Base-by-base conservation (phyloP, 768 basidiomycete species). In the Sistotremastrum niveocremeum region DNA sequence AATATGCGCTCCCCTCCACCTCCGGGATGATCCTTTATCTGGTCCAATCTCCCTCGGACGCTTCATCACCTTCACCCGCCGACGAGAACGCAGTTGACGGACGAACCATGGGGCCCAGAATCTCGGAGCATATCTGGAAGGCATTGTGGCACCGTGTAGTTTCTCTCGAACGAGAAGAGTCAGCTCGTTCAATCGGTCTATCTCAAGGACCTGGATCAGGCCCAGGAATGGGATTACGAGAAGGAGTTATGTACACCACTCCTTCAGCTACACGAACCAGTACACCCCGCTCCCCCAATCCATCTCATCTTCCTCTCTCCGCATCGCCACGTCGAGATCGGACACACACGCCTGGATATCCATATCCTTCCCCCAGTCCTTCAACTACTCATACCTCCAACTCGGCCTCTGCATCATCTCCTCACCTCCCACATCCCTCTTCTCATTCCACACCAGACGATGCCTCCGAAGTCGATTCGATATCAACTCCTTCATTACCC, bases 1-100 rank as follows among this genome's bases (percentile, higher is more conserved):
- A 97, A 63, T 98, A 91, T 56, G 85, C 86, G 3, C 68, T 98
- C 11, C 93, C 93, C 1, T 88, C 82, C 53, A 87, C 85, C 0
- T 63, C 74, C 9, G 93, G 93, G 4, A 64, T 97, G 41, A 68
- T 86, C 38, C 69, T 97, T 2, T 97, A 91, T 61, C 76, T 97
- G 40, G 73, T 86, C 39, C 67, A 67, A 36, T 55, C 66, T 12
- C 51, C 63, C 32, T 41, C 51, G 2, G 32, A 12, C 6, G 47
- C 48, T 34, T 48, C 57, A 1, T 34, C 51, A 34, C 54, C 58
- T 45, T 51, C 47, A 53, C 45, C 50, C 51, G 37, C 49, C 41
- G 39, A 47, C 12, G 52, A 36, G 30, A 34, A 44, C 20, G 54
- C 37, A 41, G 63, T 63, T 28, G 58, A 64, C 45, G 63, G 67